phyloP scores from a whole-genome alignment of 257 asterid species.

The Rauvolfia tetraphylla region DNA sequence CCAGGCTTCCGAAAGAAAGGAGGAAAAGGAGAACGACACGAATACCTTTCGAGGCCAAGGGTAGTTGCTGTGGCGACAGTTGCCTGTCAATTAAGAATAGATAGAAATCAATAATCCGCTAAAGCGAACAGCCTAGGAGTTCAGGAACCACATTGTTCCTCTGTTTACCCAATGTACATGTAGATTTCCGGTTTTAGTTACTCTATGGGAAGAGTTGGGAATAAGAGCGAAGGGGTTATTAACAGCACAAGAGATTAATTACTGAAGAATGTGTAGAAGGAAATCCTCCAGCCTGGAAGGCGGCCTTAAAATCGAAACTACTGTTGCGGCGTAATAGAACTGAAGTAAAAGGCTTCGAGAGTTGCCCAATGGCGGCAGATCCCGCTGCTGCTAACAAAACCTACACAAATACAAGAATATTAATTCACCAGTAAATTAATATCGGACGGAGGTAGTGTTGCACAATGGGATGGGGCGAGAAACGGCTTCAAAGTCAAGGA shows the following conservation, averaged over 20 bases:
- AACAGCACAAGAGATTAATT: conserved; percentile 4
- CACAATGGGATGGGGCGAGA: background rate
- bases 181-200: background rate
- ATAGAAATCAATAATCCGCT: conserved; percentile 16
- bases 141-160: background rate
- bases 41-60: conserved; percentile 75
- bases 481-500: background rate
- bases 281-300: conserved; percentile 72
- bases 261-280: conserved; percentile 97
- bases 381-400: conserved; percentile 69
- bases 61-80: conserved; percentile 80
- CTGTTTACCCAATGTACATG: background rate
- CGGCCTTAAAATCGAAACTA: conserved; percentile 46
- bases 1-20: background rate
- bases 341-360: conserved; percentile 70
- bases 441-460: too few relatives aligned
- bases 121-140: background rate
- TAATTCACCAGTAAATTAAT: too few relatives aligned
- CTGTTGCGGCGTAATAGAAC: conserved; percentile 44
- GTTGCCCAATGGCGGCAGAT: conserved; percentile 82
- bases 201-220: background rate
- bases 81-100: conserved; percentile 41
- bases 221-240: background rate
- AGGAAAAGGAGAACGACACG: background rate
- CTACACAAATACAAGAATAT: conserved; percentile 22